Percentiles rank a stretch among this genome's conserved stretches.
These are phyloP conservation scores for Pseudonitzschia delicatissima DNA, from an alignment of 108 stramenopile genomes.

Conservation along the genomic window DNA sequence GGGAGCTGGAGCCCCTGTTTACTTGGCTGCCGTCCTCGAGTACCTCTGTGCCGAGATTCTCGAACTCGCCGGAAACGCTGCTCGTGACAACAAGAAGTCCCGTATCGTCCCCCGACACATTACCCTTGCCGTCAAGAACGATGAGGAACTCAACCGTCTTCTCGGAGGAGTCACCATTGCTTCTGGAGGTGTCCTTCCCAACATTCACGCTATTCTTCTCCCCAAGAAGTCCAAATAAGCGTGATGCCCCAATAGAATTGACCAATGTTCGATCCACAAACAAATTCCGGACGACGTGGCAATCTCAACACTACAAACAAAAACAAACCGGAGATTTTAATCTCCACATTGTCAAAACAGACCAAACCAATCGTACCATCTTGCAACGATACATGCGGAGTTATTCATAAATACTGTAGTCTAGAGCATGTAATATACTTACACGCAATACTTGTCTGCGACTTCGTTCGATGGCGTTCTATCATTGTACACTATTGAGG, in stretches of 20 bases:
- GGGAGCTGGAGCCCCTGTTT: slow-evolving; percentile 96
- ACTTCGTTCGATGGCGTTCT: too few relatives aligned
- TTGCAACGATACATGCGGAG: too few relatives aligned
- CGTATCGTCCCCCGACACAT: slow-evolving; percentile 95
- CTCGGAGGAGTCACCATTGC: slow-evolving; percentile 94
- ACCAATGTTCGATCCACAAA: slow-evolving; percentile 7
- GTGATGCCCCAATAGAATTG: background rate
- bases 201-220: slow-evolving; percentile 95
- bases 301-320: background rate
- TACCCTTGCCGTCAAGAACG: slow-evolving; percentile 92
- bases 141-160: slow-evolving; percentile 94
- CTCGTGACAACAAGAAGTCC: slow-evolving; percentile 96
- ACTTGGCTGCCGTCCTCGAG: slow-evolving; percentile 95
- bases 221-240: slow-evolving; percentile 79
- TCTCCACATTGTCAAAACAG: slow-evolving; percentile 11
- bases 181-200: slow-evolving; percentile 94
- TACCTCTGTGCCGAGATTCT: slow-evolving; percentile 95
- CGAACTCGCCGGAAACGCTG: slow-evolving; percentile 95
- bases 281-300: background rate
- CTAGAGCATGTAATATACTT: too few relatives aligned
- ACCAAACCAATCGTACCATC: too few relatives aligned
- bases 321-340: slow-evolving; percentile 18
- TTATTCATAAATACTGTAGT: too few relatives aligned
- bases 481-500: too few relatives aligned
- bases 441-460: too few relatives aligned